These are phyloP conservation scores for Penicillium mononematosum DNA, from an alignment of 495 filamentous ascomycete species.

Conservation along the genomic window DNA sequence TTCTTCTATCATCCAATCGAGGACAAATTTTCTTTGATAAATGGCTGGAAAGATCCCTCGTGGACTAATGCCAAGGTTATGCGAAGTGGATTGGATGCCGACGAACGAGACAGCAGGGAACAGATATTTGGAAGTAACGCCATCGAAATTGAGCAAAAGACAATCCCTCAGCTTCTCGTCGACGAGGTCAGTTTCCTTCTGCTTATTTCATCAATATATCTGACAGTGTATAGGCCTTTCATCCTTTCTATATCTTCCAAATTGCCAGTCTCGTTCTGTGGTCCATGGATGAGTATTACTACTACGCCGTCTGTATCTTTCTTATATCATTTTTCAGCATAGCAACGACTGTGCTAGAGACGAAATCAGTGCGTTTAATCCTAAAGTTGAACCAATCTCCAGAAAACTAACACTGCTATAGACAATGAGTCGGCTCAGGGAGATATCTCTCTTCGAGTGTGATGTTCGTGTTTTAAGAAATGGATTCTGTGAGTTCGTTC, in stretches of 20 bases:
- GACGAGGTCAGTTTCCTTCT: conserved; percentile 68
- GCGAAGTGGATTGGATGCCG: conserved; percentile 81
- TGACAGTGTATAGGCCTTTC: conserved; percentile 65
- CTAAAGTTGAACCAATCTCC: conserved; percentile 8
- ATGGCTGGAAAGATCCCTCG: conserved; percentile 86
- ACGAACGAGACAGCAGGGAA: conserved; percentile 81
- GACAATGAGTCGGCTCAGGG: conserved; percentile 87
- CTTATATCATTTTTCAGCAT: conserved; percentile 93
- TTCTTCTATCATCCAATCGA: conserved; percentile 87
- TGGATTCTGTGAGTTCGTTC: conserved; percentile 77
- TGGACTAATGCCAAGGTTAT: conserved; percentile 79
- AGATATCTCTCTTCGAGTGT: conserved; percentile 93
- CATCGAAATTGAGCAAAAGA: conserved; percentile 90
- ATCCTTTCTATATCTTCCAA: conserved; percentile 98
- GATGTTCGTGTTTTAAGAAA: conserved; percentile 90
- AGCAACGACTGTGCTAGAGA: conserved; percentile 83
- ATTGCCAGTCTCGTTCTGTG: conserved; percentile 91
- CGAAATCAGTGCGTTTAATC: conserved; percentile 62
- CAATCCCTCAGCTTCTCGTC: conserved; percentile 73
- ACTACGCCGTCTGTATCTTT: conserved; percentile 95
- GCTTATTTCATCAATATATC: conserved; percentile 5
- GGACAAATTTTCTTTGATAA: conserved; percentile 82
- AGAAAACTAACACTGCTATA: conserved; percentile 35
- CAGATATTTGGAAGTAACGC: conserved; percentile 84
- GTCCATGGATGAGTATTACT: conserved; percentile 95